Evolutionary conservation across 2,329 filamentous ascomycete species (phyloP).

Genomic region (Apiospora marii): DNA sequence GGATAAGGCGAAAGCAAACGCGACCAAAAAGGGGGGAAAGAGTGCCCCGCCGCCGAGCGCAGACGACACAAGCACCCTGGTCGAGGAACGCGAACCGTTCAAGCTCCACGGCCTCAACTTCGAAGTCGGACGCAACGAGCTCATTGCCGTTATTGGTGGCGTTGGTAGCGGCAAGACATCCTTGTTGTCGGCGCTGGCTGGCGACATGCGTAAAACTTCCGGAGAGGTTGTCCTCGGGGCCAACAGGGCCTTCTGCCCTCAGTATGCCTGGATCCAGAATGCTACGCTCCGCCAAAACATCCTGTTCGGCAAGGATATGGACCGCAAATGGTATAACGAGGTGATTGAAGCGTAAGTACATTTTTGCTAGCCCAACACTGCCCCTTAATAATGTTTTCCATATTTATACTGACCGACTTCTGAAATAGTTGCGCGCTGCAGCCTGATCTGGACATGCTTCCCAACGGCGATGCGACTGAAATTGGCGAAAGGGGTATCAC

Average conservation of each 20-base stretch:
- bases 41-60: conserved; percentile 47
- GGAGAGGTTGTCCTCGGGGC: conserved; percentile 81
- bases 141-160: conserved; percentile 86
- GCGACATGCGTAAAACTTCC: conserved; percentile 87
- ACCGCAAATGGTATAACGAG: conserved; percentile 80
- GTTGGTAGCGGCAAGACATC: conserved; percentile 93
- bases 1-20: conserved; percentile 52
- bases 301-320: conserved; percentile 81
- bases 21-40: conserved; percentile 54
- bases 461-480: conserved; percentile 85
- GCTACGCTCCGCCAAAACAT: conserved; percentile 88
- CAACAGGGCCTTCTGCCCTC: conserved; percentile 87
- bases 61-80: conserved; percentile 61
- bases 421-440: conserved; percentile 74
- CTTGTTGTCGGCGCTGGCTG: conserved; percentile 85
- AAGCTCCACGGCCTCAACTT: conserved; percentile 74
- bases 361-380: no score
- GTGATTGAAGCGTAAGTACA: conserved; percentile 77
- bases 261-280: conserved; percentile 99
- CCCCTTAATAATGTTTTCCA: not conserved
- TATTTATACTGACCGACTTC: not conserved
- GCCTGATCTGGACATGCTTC: conserved; percentile 91
- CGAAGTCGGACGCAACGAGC: conserved; percentile 74
- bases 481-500: conserved; percentile 97
- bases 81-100: conserved; percentile 72